Evolutionary conservation across 83 land plant genomes (phyloP).

Genomic region (Thuja plicata): DNA sequence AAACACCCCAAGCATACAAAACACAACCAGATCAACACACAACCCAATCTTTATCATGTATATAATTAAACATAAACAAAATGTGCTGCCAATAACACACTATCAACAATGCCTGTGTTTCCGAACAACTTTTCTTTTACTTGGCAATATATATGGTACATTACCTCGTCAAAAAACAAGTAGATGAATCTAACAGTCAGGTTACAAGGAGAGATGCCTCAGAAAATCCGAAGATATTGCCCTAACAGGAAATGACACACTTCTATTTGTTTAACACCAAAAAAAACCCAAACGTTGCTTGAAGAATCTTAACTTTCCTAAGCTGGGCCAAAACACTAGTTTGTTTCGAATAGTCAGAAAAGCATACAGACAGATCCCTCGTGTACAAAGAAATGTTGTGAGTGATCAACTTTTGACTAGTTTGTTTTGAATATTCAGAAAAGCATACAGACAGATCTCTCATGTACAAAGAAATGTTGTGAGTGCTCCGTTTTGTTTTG

Average conservation of each 20-base stretch:
- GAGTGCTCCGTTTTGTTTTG: no score
- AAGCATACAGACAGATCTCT: background rate
- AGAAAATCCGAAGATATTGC: background rate
- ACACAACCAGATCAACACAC: background rate
- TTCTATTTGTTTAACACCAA: no score
- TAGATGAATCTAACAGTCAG: background rate
- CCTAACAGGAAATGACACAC: background rate
- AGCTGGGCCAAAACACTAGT: background rate
- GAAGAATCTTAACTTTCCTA: background rate
- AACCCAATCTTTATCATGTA: background rate
- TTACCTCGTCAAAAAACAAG: no score
- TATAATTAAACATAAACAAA: background rate
- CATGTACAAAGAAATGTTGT: background rate
- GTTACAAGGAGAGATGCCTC: background rate
- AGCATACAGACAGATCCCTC: background rate
- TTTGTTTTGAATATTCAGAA: background rate
- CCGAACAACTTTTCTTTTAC: background rate
- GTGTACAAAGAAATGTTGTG: background rate
- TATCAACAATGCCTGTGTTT: background rate
- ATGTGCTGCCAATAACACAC: background rate
- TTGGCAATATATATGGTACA: no score
- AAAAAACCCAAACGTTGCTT: background rate
- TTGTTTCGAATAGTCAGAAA: background rate
- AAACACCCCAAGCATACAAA: background rate
- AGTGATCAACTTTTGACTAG: no score